These are phyloP conservation scores for Cyclotella choctawhatcheeana DNA, from an alignment of 108 stramenopile species.

Conservation along the genomic window DNA sequence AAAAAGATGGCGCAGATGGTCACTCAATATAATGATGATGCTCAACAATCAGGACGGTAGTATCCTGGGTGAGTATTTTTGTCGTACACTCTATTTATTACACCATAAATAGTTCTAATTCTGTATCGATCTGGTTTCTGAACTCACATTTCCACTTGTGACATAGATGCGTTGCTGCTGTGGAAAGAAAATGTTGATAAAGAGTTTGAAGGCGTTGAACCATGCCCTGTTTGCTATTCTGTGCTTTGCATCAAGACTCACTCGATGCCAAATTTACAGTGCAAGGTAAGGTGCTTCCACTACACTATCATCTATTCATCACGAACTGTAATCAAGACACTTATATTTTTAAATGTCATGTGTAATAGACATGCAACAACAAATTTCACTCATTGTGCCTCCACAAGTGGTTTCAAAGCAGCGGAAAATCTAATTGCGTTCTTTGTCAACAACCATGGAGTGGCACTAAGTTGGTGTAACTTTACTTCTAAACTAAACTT, in stretches of 20 bases:
- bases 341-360: no score
- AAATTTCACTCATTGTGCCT: constrained; percentile 93
- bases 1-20: constrained; percentile 80
- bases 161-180: constrained; percentile 90
- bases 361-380: constrained; percentile 85
- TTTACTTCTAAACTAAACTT: not conserved
- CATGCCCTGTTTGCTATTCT: constrained; percentile 97
- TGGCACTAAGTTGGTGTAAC: constrained; percentile 11
- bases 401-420: constrained; percentile 92
- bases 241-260: constrained; percentile 92
- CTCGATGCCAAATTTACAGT: constrained; percentile 85
- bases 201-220: constrained; percentile 98
- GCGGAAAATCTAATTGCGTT: constrained; percentile 92
- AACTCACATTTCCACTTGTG: no score
- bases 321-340: not conserved
- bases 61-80: no score
- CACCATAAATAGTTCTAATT: no score
- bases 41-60: constrained; percentile 87
- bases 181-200: constrained; percentile 98
- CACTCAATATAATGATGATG: constrained; percentile 82
- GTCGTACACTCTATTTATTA: no score
- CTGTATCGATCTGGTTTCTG: no score
- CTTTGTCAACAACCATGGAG: constrained; percentile 75
- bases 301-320: no score
- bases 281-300: no score